Base-by-base conservation (phyloP, 2,329 filamentous ascomycete species). In the Exophiala viscosa region DNA sequence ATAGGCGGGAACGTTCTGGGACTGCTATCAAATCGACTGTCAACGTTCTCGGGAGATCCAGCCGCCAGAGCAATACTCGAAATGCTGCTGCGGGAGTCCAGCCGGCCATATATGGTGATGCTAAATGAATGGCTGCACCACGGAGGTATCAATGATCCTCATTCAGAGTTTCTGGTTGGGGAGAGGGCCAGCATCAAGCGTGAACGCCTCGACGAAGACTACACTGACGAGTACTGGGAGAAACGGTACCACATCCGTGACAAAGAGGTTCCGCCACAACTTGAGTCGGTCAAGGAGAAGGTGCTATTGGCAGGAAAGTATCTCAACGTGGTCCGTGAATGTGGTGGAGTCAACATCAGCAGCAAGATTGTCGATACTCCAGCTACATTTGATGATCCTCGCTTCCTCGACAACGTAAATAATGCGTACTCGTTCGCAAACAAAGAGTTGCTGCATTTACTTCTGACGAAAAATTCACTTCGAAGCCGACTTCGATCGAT, bases 141-240 rank as follows among this genome's bases (percentile, higher is more conserved):
- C 65, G 93, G 93, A 35, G 90, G 87, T 44, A 97, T 99, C 69
- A 89, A 87, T 65, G 93, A 99, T 67, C 90, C 91, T 0, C 92
- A 97, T 68, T 82, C 85, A 1, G 93, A 99, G 69, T 99, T 99
- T 62, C 74, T 99, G 48, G 85, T 99, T 66, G 95, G 95, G 66
- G 93, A 97, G 69, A 90, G 96, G 64, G 95, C 92, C 70, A 96
- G 91, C 65, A 96, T 99, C 63, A 86, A 87, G 53, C 83, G 93
- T 36, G 93, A 97, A 68, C 82, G 88, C 54, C 75, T 99, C 2
- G 90, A 97, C 66, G 86, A 96, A 66, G 93, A 99, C 69, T 99
- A 97, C 65, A 99, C 92, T 0, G 93, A 99, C 68, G 93, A 99
- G 66, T 99, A 99, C 70, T 99, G 93, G 93, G 93, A 99, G 69